These are phyloP conservation scores for Dichotomocladium elegans DNA, from an alignment of 371 early-diverging fungal species.

Conservation along the genomic window DNA sequence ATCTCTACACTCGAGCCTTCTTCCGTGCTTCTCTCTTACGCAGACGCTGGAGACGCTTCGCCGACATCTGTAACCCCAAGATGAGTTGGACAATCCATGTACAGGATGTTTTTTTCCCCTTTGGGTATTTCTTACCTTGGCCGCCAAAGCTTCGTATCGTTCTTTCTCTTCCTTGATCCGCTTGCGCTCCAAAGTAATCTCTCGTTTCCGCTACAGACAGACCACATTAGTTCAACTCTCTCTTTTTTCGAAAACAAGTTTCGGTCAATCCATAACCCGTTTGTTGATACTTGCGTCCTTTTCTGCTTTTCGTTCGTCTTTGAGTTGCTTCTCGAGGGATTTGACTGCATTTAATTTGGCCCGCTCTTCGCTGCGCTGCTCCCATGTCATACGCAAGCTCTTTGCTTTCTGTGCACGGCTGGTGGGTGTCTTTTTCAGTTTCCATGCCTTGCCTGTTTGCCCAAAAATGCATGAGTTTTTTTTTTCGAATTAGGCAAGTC, in stretches of 20 bases:
- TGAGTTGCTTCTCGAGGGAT: slow-evolving; percentile 46
- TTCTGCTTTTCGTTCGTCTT: slow-evolving; percentile 53
- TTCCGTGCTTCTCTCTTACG: slow-evolving; percentile 46
- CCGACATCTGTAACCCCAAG: slow-evolving; percentile 35
- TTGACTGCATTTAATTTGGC: slow-evolving; percentile 37
- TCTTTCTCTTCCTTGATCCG: slow-evolving; percentile 62
- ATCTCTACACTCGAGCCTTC: slow-evolving; percentile 25
- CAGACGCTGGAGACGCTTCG: slow-evolving; percentile 44
- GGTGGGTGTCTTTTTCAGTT: slow-evolving; percentile 50
- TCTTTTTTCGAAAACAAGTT: background rate
- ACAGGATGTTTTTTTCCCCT: background rate
- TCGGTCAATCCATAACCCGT: background rate
- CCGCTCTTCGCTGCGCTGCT: slow-evolving; percentile 45
- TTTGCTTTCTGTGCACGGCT: slow-evolving; percentile 54
- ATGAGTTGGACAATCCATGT: background rate
- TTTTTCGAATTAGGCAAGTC: background rate
- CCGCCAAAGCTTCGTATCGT: slow-evolving; percentile 50
- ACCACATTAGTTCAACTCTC: background rate
- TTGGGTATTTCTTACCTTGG: slow-evolving; percentile 26
- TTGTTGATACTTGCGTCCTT: slow-evolving; percentile 34
- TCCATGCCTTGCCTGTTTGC: slow-evolving; percentile 49
- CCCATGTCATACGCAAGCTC: slow-evolving; percentile 48
- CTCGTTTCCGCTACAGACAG: slow-evolving; percentile 46
- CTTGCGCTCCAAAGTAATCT: slow-evolving; percentile 55
- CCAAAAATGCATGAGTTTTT: background rate